Conservation (phyloP, 768 basidiomycete species). For the Nevesoporus exiguus region DNA sequence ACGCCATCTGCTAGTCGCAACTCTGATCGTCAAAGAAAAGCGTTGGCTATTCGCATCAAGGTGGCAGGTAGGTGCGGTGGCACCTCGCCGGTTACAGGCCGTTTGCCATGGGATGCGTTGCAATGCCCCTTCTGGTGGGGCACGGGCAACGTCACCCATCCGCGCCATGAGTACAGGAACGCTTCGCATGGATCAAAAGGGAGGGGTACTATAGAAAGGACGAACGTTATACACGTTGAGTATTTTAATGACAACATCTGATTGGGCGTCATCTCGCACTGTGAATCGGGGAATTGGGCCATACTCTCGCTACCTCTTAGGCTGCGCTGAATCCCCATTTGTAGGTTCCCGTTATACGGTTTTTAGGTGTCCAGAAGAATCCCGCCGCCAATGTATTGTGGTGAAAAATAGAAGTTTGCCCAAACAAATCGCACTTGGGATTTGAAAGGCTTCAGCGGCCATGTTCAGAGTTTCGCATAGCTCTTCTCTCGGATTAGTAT, state of each 20-base stretch:
- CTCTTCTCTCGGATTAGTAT: slow-evolving; percentile 20
- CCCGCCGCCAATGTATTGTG: slow-evolving; percentile 11
- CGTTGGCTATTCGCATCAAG: slow-evolving; percentile 8
- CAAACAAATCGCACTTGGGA: slow-evolving; percentile 26
- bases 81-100: slow-evolving; percentile 16
- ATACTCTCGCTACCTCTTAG: neutral
- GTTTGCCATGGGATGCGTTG: slow-evolving; percentile 17
- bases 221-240: slow-evolving; percentile 24
- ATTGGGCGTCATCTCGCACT: slow-evolving; percentile 17
- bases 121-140: slow-evolving; percentile 17
- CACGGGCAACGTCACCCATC: slow-evolving; percentile 20
- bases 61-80: slow-evolving; percentile 23
- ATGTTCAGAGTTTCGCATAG: slow-evolving; percentile 22
- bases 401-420: slow-evolving; percentile 19
- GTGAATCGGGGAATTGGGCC: slow-evolving; percentile 25
- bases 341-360: slow-evolving; percentile 18
- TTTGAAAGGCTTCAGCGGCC: slow-evolving; percentile 19
- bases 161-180: slow-evolving; percentile 20
- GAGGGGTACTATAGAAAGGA: slow-evolving; percentile 15
- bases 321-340: slow-evolving; percentile 28
- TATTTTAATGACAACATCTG: slow-evolving; percentile 19
- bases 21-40: slow-evolving; percentile 17
- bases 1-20: slow-evolving; percentile 20
- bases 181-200: slow-evolving; percentile 25
- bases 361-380: slow-evolving; percentile 22